Base-by-base conservation (phyloP, 2,329 filamentous ascomycete species). In the Neofusicoccum kwambonambiense region DNA sequence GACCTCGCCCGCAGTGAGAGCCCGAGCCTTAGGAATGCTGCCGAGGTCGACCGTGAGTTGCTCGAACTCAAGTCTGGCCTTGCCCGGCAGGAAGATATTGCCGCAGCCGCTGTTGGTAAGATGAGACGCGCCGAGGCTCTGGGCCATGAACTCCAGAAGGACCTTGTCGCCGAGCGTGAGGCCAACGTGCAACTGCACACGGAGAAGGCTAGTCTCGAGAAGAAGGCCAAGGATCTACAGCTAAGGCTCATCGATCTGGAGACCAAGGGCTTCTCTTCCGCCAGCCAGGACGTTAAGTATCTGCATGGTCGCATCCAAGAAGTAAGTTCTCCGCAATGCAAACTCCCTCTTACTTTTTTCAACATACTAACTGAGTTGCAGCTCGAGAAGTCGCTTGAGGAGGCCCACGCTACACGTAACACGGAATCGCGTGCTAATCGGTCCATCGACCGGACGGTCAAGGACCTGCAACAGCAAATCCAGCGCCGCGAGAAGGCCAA, bases 261-360 rank as follows among this genome's bases (percentile, higher is more conserved):
- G 81, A 98, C 95, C 49, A 98, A 98, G 82, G 93, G 93, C 62
- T 98, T 96, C 79, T 95, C 93, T 19, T 96, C 90, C 69, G 91
- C 91, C 27, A 97, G 93, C 76, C 92, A 97, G 72, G 94, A 98
- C 78, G 92, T 98, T 70, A 90, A 95, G 73, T 98, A 97, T 81
- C 80, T 98, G 72, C 91, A 97, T 79, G 94, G 93, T 74, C 88
- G 94, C 58, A 92, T 99, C 69, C 93, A 97, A 81, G 94, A 98
- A 86, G 93, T 96, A 83, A 85, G 87, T 76, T 15, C 12, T 19
- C 9, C 22, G 45, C 45, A 34, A 58, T 41, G 44, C 9, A 27
- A 47, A 58, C 15, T 64, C 31, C 15, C 9, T 56, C 57, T 51
- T 31, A 31, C 27, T 31, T 7, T 31, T 7, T 31, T 31, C 27